Percentiles rank a stretch among this genome's conserved stretches.
Evolutionary conservation across 2,329 filamentous ascomycete species (phyloP).

Genomic region (Leptographium wingfieldii): DNA sequence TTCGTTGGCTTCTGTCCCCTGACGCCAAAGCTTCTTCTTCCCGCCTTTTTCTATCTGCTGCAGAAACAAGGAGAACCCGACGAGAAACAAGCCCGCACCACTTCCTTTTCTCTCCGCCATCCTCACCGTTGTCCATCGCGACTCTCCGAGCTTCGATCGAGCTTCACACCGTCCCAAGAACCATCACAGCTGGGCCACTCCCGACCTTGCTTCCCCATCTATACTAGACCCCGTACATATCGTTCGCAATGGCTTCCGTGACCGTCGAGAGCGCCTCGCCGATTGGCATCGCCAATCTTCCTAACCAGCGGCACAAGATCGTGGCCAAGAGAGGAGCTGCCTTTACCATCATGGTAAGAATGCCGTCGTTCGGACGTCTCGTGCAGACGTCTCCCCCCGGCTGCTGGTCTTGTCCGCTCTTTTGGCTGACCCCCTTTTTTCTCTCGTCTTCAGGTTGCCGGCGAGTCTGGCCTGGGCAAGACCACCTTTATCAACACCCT

Average conservation of each 20-base stretch:
- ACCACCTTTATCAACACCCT: conserved; percentile 99
- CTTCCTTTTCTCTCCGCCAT: neutral
- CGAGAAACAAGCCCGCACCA: conserved; percentile 5
- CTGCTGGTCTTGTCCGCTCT: neutral
- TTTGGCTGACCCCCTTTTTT: conserved; percentile 5
- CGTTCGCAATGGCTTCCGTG: conserved; percentile 41
- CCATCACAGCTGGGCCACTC: neutral
- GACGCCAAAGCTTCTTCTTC: conserved; percentile 12
- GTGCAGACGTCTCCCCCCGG: conserved; percentile 5
- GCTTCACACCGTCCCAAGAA: neutral
- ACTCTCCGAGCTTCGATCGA: neutral
- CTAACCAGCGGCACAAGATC: conserved; percentile 65
- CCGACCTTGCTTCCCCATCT: neutral
- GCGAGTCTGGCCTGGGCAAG: conserved; percentile 96
- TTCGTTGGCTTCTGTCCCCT: conserved; percentile 6
- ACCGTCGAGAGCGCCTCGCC: conserved; percentile 49
- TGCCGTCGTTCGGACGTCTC: conserved; percentile 12
- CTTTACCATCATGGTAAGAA: conserved; percentile 93
- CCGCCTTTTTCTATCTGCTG: conserved; percentile 10
- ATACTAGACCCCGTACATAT: neutral
- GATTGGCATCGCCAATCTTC: conserved; percentile 63
- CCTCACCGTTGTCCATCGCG: neutral
- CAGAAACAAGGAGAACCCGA: conserved; percentile 5
- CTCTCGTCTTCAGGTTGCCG: conserved; percentile 58
- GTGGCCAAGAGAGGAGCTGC: conserved; percentile 79